Base-by-base conservation (phyloP, 352 stramenopile genomes). In the Globisporangium nodosum region DNA sequence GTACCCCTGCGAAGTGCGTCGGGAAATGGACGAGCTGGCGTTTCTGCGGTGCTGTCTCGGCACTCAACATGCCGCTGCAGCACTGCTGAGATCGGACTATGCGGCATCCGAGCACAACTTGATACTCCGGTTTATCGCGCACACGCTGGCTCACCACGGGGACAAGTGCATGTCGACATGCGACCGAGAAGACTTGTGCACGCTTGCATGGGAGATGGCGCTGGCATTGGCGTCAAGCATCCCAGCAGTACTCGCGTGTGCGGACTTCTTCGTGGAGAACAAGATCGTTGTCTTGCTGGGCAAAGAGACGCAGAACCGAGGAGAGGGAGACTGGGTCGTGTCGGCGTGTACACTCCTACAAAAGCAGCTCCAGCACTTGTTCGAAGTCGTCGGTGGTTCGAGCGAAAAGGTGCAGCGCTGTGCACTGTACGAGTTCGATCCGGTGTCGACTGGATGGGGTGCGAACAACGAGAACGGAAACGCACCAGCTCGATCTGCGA, bases 161-260 rank as follows among this genome's bases (percentile, higher is more conserved):
- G 47, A 48, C n/a, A 52, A 20, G 31, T 64, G 55, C 40, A 59
- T 64, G 8, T 60, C 61, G 12, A 76, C 64, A 2, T 66, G 61
- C 8, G 51, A 65, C 42, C 49, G 58, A 16, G 74, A 85, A 78
- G 74, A 85, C 42, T 60, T 56, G 18, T 85, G 72, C 43, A 74
- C 70, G 21, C 33, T 81, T 16, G 70, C 56, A 30, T 69, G 79
- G 40, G 62, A 73, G 20, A 37, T 81, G 54, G 43, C 63, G 11
- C 53, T 76, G 5, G 57, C 72, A 15, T 46, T 85, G 11, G 30
- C 63, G 21, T 66, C 70, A 18, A 75, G 72, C 56, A 54, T 81
- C 3, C 72, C 72, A 50, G 63, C 70, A 16, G 68, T 70, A 43
- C 60, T 85, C 7, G 31, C 57, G 20, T 80, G 60, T 24, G 54